Conservation (phyloP, 495 filamentous ascomycete species). For the Hypomontagnella submonticulosa region DNA sequence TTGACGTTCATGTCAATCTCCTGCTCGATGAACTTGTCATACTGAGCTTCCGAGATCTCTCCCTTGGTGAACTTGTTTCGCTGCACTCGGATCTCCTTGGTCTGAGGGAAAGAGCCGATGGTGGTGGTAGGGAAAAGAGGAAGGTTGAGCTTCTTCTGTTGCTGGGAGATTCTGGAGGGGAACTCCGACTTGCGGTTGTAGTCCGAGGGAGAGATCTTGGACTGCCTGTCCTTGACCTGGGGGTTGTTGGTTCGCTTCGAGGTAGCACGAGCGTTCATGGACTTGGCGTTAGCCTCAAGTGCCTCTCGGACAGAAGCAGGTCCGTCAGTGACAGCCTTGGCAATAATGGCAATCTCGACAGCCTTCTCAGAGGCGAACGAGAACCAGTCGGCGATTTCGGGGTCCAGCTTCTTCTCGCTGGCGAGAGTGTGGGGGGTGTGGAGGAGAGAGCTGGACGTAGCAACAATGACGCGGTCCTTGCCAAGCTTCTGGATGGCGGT, state of each 20-base stretch:
- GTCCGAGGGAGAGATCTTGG: constrained; percentile 80
- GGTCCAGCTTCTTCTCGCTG: constrained; percentile 95
- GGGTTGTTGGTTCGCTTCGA: constrained; percentile 97
- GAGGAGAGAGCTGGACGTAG: constrained; percentile 95
- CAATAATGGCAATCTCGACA: constrained; percentile 87
- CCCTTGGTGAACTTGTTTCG: constrained; percentile 98
- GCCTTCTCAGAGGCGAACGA: constrained; percentile 97
- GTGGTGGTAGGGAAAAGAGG: constrained; percentile 98
- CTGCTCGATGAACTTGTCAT: constrained; percentile 98
- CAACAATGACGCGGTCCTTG: constrained; percentile 94
- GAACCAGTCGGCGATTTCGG: constrained; percentile 97
- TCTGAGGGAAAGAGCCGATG: constrained; percentile 99
- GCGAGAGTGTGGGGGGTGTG: constrained; percentile 97
- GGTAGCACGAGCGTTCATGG: constrained; percentile 84
- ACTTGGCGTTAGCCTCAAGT: constrained; percentile 94
- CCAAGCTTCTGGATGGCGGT: constrained; percentile 91
- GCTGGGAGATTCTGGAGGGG: constrained; percentile 80
- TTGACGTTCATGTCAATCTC: constrained; percentile 93
- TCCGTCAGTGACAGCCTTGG: constrained; percentile 94
- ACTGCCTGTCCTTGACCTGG: constrained; percentile 92
- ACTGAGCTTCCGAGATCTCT: constrained; percentile 89
- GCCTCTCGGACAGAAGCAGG: constrained; percentile 84
- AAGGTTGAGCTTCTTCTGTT: constrained; percentile 88
- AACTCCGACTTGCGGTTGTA: constrained; percentile 94
- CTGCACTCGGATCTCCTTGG: constrained; percentile 94